Percentiles rank a stretch among this genome's conserved stretches.
These are phyloP conservation scores for Russula olivacea DNA, from an alignment of 768 basidiomycete genomes.

Conservation along the genomic window DNA sequence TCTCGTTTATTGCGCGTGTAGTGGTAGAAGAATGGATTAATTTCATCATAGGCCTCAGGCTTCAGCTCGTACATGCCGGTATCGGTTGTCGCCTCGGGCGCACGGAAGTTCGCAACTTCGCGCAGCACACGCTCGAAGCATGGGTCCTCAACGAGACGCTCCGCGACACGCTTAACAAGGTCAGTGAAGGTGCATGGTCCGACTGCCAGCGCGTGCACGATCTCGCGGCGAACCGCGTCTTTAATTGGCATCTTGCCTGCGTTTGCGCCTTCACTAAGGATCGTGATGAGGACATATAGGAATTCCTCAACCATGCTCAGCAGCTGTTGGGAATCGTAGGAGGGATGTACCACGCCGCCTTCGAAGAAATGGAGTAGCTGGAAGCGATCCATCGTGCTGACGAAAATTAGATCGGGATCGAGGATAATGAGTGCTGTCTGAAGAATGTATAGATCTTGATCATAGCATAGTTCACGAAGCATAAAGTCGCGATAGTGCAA, in stretches of 20 bases:
- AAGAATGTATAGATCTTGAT: constrained; percentile 89
- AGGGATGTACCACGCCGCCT: constrained; percentile 49
- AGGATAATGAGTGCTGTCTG: constrained; percentile 79
- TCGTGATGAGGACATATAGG: constrained; percentile 78
- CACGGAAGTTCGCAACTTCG: constrained; percentile 75
- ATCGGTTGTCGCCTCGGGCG: constrained; percentile 74
- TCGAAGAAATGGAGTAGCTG: constrained; percentile 75
- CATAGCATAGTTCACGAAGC: constrained; percentile 92
- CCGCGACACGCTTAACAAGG: constrained; percentile 84
- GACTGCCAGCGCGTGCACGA: constrained; percentile 85
- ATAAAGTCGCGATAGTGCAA: constrained; percentile 95
- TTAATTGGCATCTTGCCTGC: constrained; percentile 63
- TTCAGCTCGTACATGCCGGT: constrained; percentile 85
- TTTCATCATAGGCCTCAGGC: constrained; percentile 75
- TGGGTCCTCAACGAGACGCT: constrained; percentile 78
- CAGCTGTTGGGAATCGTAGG: constrained; percentile 66
- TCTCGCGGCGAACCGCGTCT: constrained; percentile 68
- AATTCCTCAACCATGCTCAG: constrained; percentile 89
- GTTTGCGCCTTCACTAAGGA: constrained; percentile 75
- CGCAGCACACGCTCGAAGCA: constrained; percentile 73
- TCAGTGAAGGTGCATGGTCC: constrained; percentile 88
- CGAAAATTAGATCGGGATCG: constrained; percentile 71
- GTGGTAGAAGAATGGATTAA: constrained; percentile 95
- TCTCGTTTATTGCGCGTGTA: constrained; percentile 92
- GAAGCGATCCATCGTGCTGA: constrained; percentile 87